Conservation (phyloP, 345 rosid species). For the Atalantia buxifolia region DNA sequence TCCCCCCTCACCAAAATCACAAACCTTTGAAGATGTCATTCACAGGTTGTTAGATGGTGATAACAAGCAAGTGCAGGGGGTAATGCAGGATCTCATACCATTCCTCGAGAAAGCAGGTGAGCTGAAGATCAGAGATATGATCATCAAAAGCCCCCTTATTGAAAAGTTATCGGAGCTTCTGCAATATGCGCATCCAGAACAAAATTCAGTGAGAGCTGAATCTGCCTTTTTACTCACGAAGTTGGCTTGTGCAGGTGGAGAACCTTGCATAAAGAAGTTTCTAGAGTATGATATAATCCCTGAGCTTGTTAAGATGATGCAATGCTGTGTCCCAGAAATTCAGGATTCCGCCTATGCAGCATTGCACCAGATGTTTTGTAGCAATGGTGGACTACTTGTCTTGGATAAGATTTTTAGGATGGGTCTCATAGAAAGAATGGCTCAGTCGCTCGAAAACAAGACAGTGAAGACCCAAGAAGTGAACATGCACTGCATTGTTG, state of each 20-base stretch:
- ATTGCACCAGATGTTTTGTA: conserved; percentile 25
- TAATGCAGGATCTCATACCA: conserved; percentile 34
- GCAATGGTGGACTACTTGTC: conserved; percentile 24
- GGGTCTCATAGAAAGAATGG: conserved; percentile 19
- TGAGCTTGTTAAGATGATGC: conserved; percentile 28
- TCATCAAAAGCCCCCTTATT: conserved; percentile 21
- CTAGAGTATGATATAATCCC: conserved; percentile 20
- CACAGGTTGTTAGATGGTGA: conserved; percentile 16
- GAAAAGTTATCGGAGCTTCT: conserved; percentile 25
- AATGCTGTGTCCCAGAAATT: conserved; percentile 21
- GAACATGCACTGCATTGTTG: conserved; percentile 21
- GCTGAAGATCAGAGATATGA: conserved; percentile 21
- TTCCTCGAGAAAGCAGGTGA: conserved; percentile 30
- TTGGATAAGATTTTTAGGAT: conserved; percentile 14
- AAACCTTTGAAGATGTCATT: conserved; percentile 24
- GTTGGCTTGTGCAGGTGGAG: conserved; percentile 29
- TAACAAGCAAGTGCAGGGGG: conserved; percentile 14
- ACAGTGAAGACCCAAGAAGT: conserved; percentile 23
- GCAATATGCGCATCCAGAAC: conserved; percentile 10
- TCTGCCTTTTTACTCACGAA: conserved; percentile 31
- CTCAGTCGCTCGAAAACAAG: conserved; percentile 21
- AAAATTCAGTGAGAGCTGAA: conserved; percentile 21
- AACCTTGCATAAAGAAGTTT: conserved; percentile 25
- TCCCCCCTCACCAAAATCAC: conserved; percentile 11
- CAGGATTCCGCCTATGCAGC: conserved; percentile 32